Evolutionary conservation across 2,329 filamentous ascomycete genomes (phyloP).

Genomic region (Colletotrichum falcatum): DNA sequence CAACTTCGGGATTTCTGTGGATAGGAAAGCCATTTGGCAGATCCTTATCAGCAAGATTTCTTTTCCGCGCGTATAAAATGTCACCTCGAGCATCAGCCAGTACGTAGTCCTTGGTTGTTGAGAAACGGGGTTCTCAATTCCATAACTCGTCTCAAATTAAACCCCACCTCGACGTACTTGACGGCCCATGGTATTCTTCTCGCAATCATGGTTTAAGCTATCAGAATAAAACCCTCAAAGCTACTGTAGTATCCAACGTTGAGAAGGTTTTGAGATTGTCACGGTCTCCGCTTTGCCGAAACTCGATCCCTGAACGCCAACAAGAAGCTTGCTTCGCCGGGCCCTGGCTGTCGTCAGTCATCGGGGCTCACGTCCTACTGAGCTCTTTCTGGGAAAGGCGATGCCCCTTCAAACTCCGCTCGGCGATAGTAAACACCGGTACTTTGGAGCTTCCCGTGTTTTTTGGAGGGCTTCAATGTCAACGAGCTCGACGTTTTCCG

Average conservation of each 20-base stretch:
- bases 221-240: background rate
- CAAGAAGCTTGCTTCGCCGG: background rate
- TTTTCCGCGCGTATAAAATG: too few species aligned
- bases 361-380: too few species aligned
- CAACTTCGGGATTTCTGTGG: too few species aligned
- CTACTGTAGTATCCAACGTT: background rate
- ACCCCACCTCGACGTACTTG: background rate
- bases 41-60: background rate
- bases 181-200: too few species aligned
- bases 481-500: background rate
- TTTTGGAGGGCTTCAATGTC: background rate
- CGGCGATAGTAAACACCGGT: background rate
- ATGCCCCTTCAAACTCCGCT: background rate
- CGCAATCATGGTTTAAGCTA: too few species aligned
- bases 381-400: background rate
- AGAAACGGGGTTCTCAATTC: too few species aligned
- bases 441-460: too few species aligned
- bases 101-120: background rate
- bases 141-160: background rate
- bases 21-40: too few species aligned
- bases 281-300: background rate
- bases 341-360: too few species aligned
- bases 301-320: conserved; percentile 8
- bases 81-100: background rate
- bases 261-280: conserved; percentile 3